Percentiles rank a stretch among this genome's conserved stretches.
phyloP scores from a whole-genome alignment of 2,329 filamentous ascomycete species.

The Raffaelea albimanens region DNA sequence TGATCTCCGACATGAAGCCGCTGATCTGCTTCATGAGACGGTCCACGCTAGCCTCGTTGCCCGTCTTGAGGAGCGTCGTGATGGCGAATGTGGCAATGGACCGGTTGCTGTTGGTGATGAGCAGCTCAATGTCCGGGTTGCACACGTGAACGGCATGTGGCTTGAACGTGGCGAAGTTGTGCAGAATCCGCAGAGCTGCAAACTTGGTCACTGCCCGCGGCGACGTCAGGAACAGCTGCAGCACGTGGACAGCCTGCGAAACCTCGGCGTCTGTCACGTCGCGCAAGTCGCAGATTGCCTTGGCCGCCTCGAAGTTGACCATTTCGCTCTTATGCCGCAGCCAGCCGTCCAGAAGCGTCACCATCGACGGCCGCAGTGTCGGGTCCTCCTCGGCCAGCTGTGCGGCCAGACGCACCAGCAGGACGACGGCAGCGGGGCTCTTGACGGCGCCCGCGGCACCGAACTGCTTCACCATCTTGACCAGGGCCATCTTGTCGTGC shows the following conservation, averaged over 20 bases:
- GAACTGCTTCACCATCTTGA: slow-evolving; percentile 99
- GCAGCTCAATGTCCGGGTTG: slow-evolving; percentile 93
- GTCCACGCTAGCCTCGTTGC: slow-evolving; percentile 94
- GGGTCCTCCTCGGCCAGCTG: slow-evolving; percentile 91
- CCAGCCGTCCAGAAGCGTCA: slow-evolving; percentile 93
- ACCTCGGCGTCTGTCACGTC: slow-evolving; percentile 90
- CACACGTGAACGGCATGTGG: slow-evolving; percentile 83
- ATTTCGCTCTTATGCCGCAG: slow-evolving; percentile 97
- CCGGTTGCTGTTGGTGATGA: slow-evolving; percentile 94
- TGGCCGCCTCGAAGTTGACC: slow-evolving; percentile 98
- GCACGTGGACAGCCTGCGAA: slow-evolving; percentile 82
- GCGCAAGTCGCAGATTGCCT: slow-evolving; percentile 91
- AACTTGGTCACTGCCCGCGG: slow-evolving; percentile 96
- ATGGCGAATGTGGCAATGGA: slow-evolving; percentile 98
- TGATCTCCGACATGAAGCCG: slow-evolving; percentile 97
- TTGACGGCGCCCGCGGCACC: slow-evolving; percentile 85
- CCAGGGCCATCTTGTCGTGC: slow-evolving; percentile 94
- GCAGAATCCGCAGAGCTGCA: slow-evolving; percentile 88
- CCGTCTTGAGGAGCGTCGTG: slow-evolving; percentile 94
- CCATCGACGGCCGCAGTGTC: slow-evolving; percentile 87
- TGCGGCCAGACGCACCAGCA: slow-evolving; percentile 86
- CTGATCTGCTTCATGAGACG: slow-evolving; percentile 98
- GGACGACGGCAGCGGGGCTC: slow-evolving; percentile 83
- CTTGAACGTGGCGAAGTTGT: slow-evolving; percentile 95
- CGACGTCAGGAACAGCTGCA: slow-evolving; percentile 94